Evolutionary conservation across 1,284 basidiomycete species (phyloP), one percentile per base, ranked within the genome.

Genomic region (Mycena sp.): DNA sequence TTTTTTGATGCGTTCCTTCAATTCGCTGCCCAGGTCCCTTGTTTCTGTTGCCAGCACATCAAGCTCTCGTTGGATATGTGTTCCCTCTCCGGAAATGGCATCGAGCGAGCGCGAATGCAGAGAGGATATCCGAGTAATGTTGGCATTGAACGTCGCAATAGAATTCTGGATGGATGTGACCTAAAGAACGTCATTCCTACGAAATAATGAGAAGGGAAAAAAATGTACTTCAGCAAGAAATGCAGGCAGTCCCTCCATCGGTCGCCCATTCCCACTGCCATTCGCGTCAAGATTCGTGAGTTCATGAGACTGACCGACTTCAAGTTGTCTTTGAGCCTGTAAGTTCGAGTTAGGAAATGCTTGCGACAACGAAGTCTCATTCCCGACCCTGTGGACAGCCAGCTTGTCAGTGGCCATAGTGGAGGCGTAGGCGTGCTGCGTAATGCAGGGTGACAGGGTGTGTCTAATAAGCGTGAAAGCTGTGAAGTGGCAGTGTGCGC

Each of bases 1-100:
- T 1, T 77, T 76, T 72, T 89, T 86, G 70, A 95, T 90, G 38
- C 88, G 82, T 46, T 81, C 80, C 72, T 91, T 92, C 63, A 93
- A 77, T 51, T 80, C 73, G 67, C 86, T 87, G 71, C 86, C 88
- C 58, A 91, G 77, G 1, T 80, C 74, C 58, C 88, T 83, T 0
- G 92, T 92, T 67, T 91, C 85, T 21, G 77, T 79, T 41, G 88
- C 83, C 32, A 93, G 79, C 35, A 81, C 77, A 14, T 87, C 85
- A 21, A 90, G 77, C 53, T 84, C 79, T 3, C 19, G n/a, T 44
- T 54, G 48, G 14, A 50, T 16, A 0, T 28, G 6, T 3, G 46
- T 37, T 9, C 82, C 80, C 40, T 83, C 80, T 56, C 85, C 84
- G 60, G 85, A 85, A 53, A 88, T 81, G 58, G 82, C 81, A 69